Evolutionary conservation across 345 rosid species (phyloP), one percentile per base, ranked within the genome.

Genomic region (Rhizophora apiculata): DNA sequence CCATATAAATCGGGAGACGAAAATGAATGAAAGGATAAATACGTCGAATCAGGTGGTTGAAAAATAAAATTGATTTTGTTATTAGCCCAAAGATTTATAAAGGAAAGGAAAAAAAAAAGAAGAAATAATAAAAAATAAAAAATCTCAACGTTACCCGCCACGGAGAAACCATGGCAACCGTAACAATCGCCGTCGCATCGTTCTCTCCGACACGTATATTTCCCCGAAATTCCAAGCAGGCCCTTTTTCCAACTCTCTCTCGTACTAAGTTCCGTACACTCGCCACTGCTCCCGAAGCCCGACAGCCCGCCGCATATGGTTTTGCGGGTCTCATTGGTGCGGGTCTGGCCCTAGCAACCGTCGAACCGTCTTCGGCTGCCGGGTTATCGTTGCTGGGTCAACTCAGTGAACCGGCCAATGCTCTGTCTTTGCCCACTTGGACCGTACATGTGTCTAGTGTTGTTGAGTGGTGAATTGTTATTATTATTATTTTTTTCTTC

Each of bases 371-470:
- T 31, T 85, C 86, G 29, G 93, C 94, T 56, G 54, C 80, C 5
- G 82, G 69, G 22, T 73, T 86, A 27, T 76, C 83, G 62, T 51
- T 80, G 64, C 71, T 87, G 49, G 86, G 77, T 61, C 86, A 83
- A 65, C 80, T 88, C 59, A 83, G 70, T 60, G 99, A 94, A 68
- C 97, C 99, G 5, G 81, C 92, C 77, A 87, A 91, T 68, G 97
- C 96, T 8, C 75, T 95, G 59, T 95, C 96, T 74, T 78, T 89
- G 80, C 98, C 98, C 51, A 89, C 97, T 31, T 94, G 98, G 97
- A 89, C 91, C 1, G 71, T 89, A n/a, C 96, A 94, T 55, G 92
- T 89, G 32, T 94, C 97, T 67, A 89, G 98, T 78, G 96, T 94
- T 56, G 88, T 77, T 65, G 98, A 94, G 80, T 91, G 97, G 97